phyloP scores from a whole-genome alignment of 2,329 filamentous ascomycete genomes.

The Didymella lethalis region DNA sequence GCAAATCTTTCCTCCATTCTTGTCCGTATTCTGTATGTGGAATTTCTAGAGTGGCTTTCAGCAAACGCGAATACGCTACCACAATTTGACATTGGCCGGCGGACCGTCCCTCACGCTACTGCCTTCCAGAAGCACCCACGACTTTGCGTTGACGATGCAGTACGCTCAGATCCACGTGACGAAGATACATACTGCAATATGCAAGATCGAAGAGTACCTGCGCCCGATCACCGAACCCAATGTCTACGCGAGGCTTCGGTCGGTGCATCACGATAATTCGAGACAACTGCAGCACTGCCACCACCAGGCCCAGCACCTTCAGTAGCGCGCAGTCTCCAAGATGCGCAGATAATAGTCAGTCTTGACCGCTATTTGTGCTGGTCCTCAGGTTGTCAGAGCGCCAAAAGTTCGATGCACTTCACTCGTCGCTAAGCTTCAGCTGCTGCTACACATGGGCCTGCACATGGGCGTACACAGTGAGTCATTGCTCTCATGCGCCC shows the following conservation, averaged over 20 bases:
- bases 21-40: not conserved
- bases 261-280: not conserved
- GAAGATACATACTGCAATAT: not conserved
- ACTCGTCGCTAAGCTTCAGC: not conserved
- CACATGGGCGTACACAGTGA: not conserved
- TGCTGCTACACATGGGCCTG: not conserved
- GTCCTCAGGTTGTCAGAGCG: not conserved
- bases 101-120: not conserved
- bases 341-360: not conserved
- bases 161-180: not conserved
- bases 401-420: not conserved
- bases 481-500: not conserved
- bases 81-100: not conserved
- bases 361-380: not conserved
- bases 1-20: not conserved
- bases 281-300: not conserved
- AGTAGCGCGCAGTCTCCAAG: not conserved
- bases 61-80: not conserved
- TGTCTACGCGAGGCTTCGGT: not conserved
- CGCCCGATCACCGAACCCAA: constrained; percentile 1
- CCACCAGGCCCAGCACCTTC: not conserved
- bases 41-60: not conserved
- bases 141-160: not conserved
- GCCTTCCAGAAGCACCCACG: not conserved
- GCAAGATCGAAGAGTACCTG: constrained; percentile 2